Percentiles rank a stretch among this genome's conserved stretches.
Evolutionary conservation across 2,329 filamentous ascomycete genomes (phyloP).

Genomic region (Penicillium verrucosum): DNA sequence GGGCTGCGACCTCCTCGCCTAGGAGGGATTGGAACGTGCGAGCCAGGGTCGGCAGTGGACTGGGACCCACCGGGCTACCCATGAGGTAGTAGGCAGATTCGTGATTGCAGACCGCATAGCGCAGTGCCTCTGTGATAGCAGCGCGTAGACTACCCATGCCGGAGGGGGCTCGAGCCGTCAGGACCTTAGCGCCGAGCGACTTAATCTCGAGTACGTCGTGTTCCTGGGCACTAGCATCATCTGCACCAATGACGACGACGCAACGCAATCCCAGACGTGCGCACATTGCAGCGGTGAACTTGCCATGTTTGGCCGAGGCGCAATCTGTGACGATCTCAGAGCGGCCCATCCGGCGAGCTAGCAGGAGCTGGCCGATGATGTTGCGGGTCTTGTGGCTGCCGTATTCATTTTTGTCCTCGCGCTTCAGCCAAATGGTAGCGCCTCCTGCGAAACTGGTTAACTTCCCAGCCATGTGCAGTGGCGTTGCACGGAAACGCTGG

Average conservation of each 20-base stretch:
- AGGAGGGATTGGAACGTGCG: slow-evolving; percentile 26
- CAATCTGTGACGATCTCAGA: slow-evolving; percentile 26
- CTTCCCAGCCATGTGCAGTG: slow-evolving; percentile 18
- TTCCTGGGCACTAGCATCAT: slow-evolving; percentile 19
- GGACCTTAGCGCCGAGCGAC: slow-evolving; percentile 22
- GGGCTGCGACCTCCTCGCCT: slow-evolving; percentile 25
- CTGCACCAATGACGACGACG: slow-evolving; percentile 23
- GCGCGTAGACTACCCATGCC: slow-evolving; percentile 24
- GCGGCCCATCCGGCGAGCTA: slow-evolving; percentile 23
- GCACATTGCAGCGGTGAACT: slow-evolving; percentile 23
- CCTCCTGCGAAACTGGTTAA: slow-evolving; percentile 18
- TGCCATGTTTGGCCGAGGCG: slow-evolving; percentile 25
- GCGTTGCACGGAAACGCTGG: slow-evolving; percentile 17
- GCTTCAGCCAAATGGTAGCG: slow-evolving; percentile 27
- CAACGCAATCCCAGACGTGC: slow-evolving; percentile 20
- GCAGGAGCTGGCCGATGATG: slow-evolving; percentile 22
- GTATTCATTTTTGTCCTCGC: slow-evolving; percentile 24
- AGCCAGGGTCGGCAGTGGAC: slow-evolving; percentile 22
- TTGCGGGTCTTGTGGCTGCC: slow-evolving; percentile 26
- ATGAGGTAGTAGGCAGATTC: slow-evolving; percentile 26
- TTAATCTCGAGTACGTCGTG: slow-evolving; percentile 24
- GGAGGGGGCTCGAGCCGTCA: slow-evolving; percentile 22
- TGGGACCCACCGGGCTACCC: slow-evolving; percentile 24
- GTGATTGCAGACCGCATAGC: slow-evolving; percentile 26
- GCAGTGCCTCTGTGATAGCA: slow-evolving; percentile 27